Percentiles rank a stretch among this genome's conserved stretches.
Evolutionary conservation across 2,329 filamentous ascomycete species (phyloP).

Genomic region (Epichloe sp.): DNA sequence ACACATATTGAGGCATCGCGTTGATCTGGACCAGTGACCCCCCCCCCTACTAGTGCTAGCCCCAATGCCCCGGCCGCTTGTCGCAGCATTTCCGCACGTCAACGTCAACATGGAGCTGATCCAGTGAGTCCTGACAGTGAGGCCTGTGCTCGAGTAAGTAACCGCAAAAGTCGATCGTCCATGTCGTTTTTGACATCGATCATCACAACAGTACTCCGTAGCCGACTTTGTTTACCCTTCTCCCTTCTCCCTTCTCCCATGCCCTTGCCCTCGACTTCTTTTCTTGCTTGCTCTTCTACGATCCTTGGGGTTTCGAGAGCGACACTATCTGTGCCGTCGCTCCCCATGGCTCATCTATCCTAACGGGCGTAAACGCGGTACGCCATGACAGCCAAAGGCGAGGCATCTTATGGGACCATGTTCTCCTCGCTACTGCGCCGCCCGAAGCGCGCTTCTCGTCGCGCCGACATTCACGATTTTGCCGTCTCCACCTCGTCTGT

Average conservation of each 20-base stretch:
- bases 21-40: no score
- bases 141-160: not conserved
- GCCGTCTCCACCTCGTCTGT: conserved; percentile 20
- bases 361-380: conserved; percentile 11
- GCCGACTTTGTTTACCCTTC: not conserved
- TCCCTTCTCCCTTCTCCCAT: not conserved
- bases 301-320: not conserved
- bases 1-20: no score
- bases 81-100: no score
- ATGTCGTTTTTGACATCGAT: not conserved
- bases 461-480: conserved; percentile 17
- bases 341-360: conserved; percentile 13
- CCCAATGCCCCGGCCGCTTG: no score
- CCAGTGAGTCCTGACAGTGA: not conserved
- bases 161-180: not conserved
- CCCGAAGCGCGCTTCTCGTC: conserved; percentile 20
- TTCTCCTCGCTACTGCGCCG: conserved; percentile 24
- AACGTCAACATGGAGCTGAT: no score
- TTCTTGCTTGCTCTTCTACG: conserved; percentile 2
- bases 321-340: conserved; percentile 1
- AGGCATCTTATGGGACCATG: conserved; percentile 15
- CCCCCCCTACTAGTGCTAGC: no score
- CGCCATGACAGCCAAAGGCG: conserved; percentile 4
- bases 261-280: not conserved
- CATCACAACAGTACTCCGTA: not conserved